Conservation (phyloP, 352 stramenopile genomes). For the Elongisporangium senticosum region DNA sequence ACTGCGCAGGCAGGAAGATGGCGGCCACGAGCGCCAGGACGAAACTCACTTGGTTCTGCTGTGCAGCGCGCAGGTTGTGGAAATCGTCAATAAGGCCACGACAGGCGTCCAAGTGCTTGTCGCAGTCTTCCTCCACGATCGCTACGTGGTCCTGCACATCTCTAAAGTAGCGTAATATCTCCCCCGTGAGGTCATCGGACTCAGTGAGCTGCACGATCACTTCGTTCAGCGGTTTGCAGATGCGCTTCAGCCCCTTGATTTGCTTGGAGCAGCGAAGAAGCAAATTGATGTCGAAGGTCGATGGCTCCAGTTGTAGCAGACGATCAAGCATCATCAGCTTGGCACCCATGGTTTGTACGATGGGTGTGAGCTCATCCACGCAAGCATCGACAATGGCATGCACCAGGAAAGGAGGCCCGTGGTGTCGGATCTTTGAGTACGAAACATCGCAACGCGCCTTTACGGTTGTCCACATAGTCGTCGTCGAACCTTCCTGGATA, state of each 20-base stretch:
- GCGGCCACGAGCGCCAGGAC: constrained; percentile 77
- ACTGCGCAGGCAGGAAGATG: constrained; percentile 80
- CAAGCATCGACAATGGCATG: constrained; percentile 81
- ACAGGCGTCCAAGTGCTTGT: constrained; percentile 71
- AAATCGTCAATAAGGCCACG: constrained; percentile 60
- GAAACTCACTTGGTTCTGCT: constrained; percentile 77
- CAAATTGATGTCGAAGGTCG: constrained; percentile 51
- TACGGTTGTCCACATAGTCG: constrained; percentile 45
- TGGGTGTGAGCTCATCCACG: constrained; percentile 74
- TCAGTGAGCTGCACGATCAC: constrained; percentile 64
- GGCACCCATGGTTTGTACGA: constrained; percentile 65
- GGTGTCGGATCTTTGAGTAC: constrained; percentile 82
- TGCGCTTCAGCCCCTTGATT: constrained; percentile 63
- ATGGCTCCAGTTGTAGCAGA: constrained; percentile 46
- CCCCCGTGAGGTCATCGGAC: constrained; percentile 62
- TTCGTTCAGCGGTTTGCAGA: constrained; percentile 73
- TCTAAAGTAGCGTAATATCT: constrained; percentile 74
- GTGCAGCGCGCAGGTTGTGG: constrained; percentile 51
- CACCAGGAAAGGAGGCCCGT: constrained; percentile 59
- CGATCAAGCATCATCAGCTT: constrained; percentile 71
- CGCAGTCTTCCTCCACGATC: constrained; percentile 75
- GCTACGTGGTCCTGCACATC: constrained; percentile 84
- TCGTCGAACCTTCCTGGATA: constrained; percentile 48
- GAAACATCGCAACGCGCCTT: constrained; percentile 65
- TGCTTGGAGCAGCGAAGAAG: constrained; percentile 60